Evolutionary conservation across 176 grass and related monocot species (phyloP), one percentile per base, ranked within the genome.

Genomic region (Oryza coarctata): DNA sequence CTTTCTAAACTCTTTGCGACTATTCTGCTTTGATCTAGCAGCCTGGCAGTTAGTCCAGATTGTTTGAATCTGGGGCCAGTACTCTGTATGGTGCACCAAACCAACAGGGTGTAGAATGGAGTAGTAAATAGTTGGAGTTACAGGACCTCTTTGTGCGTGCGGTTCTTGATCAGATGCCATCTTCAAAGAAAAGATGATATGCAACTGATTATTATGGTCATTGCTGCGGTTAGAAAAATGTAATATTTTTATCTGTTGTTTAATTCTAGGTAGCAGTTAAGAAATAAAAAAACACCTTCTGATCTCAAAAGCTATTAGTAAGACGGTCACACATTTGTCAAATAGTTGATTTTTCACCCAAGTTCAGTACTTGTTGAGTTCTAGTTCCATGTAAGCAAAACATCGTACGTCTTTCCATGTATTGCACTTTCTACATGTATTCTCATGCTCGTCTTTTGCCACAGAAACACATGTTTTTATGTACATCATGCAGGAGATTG

Each of bases 71-170:
- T 68, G 62, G 68, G 12, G 28, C 17, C 22, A 78, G 68, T 30
- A 57, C 66, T 77, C 34, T 23, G 17, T 49, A 73, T 73, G 57
- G 68, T 10, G 36, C 38, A 41, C 20, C 79, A 78, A 83, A 83
- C 63, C 58, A 83, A 49, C 88, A 86, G 14, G 88, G 67, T 22
- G 18, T 34, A 43, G 80, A 86, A 75, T 90, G 88, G 83, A 90
- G 68, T 78, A 78, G 49, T 67, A 90, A 72, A 83, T 90, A 86
- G 62, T 47, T 83, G 30, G 84, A 90, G 50, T 86, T 90, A 52
- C 88, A 90, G 62, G 83, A 90, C 81, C 74, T 90, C 44, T 90
- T 90, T 75, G 79, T 79, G 49, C 79, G 68, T 4, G 88, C 74
- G 69, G 68, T 86, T 73, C 68, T 86, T 28, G 31, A 60, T 60